phyloP scores from a whole-genome alignment of 805 yeast genomes.

The Debaryomyces tyrocola region DNA sequence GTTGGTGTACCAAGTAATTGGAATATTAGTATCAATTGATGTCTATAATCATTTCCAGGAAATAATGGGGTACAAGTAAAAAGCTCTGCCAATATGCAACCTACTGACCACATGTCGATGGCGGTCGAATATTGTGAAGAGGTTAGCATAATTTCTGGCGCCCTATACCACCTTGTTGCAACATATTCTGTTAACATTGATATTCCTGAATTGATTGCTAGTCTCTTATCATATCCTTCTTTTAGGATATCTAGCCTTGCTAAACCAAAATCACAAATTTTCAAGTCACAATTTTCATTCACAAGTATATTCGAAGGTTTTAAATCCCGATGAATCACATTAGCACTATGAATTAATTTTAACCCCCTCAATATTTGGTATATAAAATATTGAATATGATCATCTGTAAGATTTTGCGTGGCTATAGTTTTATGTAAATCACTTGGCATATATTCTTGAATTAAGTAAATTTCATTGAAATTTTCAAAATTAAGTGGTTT shows the following conservation, averaged over 20 bases:
- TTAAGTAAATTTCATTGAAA: conserved; percentile 70
- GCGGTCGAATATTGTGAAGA: conserved; percentile 72
- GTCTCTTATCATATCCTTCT: conserved; percentile 13
- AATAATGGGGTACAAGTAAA: conserved; percentile 60
- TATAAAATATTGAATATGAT: conserved; percentile 67
- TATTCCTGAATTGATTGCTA: conserved; percentile 11
- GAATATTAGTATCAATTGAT: conserved; percentile 65
- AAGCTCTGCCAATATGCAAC: conserved; percentile 75
- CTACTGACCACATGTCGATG: conserved; percentile 79
- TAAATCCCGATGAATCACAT: conserved; percentile 73
- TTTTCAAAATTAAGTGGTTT: conserved; percentile 57
- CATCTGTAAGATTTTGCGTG: conserved; percentile 57
- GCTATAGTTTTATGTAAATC: conserved; percentile 66
- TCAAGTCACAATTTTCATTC: conserved; percentile 70
- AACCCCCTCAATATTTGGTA: conserved; percentile 72
- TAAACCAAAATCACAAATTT: conserved; percentile 77
- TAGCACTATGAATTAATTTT: conserved; percentile 69
- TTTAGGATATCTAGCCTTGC: conserved; percentile 47
- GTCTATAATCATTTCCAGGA: conserved; percentile 74
- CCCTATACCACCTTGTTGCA: conserved; percentile 84
- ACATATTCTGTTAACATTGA: conserved; percentile 74
- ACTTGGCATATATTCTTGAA: conserved; percentile 78
- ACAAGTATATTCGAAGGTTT: conserved; percentile 72
- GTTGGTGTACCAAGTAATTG: conserved; percentile 70
- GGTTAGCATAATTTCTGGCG: conserved; percentile 80